A percentile compares a stretch with the other conserved stretches of the same genome.
phyloP scores from a whole-genome alignment of 2,329 filamentous ascomycete species.

The Apiospora arundinis region DNA sequence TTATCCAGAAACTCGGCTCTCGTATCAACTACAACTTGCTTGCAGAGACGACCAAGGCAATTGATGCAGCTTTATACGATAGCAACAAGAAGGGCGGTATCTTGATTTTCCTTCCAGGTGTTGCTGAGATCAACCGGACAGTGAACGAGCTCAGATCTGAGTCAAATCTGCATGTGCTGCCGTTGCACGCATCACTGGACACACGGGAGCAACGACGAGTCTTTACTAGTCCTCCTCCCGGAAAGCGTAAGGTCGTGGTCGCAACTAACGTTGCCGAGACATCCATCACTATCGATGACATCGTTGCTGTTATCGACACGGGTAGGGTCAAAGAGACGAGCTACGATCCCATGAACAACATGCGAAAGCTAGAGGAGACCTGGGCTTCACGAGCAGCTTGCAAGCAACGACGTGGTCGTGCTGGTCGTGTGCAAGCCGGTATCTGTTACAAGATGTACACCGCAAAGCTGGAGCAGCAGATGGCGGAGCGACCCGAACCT shows the following conservation, averaged over 20 bases:
- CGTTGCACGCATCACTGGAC: constrained; percentile 89
- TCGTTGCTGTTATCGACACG: constrained; percentile 94
- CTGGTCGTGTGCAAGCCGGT: constrained; percentile 89
- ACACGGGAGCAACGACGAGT: constrained; percentile 88
- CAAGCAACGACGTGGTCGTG: constrained; percentile 91
- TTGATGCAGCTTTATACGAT: constrained; percentile 75
- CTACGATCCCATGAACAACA: constrained; percentile 89
- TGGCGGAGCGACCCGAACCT: constrained; percentile 88
- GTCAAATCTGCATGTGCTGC: constrained; percentile 73
- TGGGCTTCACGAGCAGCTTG: constrained; percentile 95
- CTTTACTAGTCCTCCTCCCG: constrained; percentile 76
- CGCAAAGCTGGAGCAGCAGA: constrained; percentile 80
- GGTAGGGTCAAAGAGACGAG: constrained; percentile 96
- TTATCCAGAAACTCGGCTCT: constrained; percentile 75
- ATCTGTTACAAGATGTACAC: constrained; percentile 97
- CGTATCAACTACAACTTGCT: constrained; percentile 93
- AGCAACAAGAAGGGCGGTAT: constrained; percentile 80
- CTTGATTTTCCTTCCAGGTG: constrained; percentile 92
- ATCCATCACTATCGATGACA: constrained; percentile 97
- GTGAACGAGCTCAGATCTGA: constrained; percentile 71
- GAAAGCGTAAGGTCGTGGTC: constrained; percentile 89
- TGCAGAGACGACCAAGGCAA: constrained; percentile 77
- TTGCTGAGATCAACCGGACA: constrained; percentile 87
- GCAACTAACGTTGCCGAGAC: constrained; percentile 98
- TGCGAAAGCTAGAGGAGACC: constrained; percentile 91